Conservation (phyloP, 106 monocot species). For the Xerophyta viscosa region DNA sequence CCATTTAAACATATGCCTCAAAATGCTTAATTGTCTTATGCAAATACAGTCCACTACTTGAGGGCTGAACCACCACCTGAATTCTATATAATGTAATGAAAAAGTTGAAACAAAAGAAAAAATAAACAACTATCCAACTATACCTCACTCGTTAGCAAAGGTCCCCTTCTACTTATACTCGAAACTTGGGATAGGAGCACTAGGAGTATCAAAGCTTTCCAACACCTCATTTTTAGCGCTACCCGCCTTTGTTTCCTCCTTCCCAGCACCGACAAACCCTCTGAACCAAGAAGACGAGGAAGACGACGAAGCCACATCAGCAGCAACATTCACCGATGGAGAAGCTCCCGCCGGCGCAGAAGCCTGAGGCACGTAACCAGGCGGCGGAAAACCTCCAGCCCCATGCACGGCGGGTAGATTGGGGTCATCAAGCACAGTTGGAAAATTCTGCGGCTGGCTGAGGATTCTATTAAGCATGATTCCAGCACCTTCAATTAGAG, state of each 20-base stretch:
- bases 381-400: background rate
- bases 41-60: too few relatives aligned
- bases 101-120: too few relatives aligned
- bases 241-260: slow-evolving; percentile 19
- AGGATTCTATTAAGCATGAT: slow-evolving; percentile 53
- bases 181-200: slow-evolving; percentile 42
- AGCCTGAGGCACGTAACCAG: background rate
- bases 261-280: slow-evolving; percentile 44
- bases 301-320: background rate
- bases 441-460: slow-evolving; percentile 31
- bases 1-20: too few relatives aligned
- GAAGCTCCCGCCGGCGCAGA: background rate
- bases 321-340: too few relatives aligned
- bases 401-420: slow-evolving; percentile 9
- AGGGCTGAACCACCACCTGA: too few relatives aligned
- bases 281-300: slow-evolving; percentile 43
- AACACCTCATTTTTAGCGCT: slow-evolving; percentile 30
- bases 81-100: background rate
- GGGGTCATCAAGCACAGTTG: slow-evolving; percentile 21
- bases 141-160: background rate
- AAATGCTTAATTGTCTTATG: too few relatives aligned
- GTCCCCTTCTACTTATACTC: slow-evolving; percentile 41
- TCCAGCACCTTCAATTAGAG: slow-evolving; percentile 60
- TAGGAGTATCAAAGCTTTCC: slow-evolving; percentile 49
- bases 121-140: too few relatives aligned